Evolutionary conservation across 805 yeast genomes (phyloP).

Genomic region (Yamadazyma paraphyllophila): DNA sequence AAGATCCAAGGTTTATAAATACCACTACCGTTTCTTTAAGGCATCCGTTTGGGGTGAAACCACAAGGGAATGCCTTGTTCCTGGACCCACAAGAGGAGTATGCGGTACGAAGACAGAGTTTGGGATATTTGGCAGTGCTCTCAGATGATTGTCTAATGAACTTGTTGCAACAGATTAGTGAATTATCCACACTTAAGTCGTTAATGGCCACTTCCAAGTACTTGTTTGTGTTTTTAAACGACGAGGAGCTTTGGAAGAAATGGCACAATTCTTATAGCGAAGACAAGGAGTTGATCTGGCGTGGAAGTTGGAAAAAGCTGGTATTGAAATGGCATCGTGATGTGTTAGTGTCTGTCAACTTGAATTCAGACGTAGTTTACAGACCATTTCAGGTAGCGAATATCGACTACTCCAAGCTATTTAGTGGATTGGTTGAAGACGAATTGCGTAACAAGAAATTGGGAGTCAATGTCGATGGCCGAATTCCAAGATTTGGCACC

Average conservation of each 20-base stretch:
- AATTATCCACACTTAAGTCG: constrained; percentile 46
- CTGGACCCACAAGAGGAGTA: constrained; percentile 15
- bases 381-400: constrained; percentile 83
- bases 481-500: constrained; percentile 56
- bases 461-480: constrained; percentile 24
- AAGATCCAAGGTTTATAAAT: constrained; percentile 17
- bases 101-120: constrained; percentile 25
- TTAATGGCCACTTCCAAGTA: constrained; percentile 62
- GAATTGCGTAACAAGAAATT: constrained; percentile 36
- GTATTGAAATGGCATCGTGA: constrained; percentile 42
- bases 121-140: constrained; percentile 54
- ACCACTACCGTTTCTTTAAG: constrained; percentile 31
- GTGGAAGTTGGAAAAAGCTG: constrained; percentile 79
- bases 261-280: constrained; percentile 32
- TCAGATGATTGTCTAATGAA: constrained; percentile 67
- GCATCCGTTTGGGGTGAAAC: constrained; percentile 75
- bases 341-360: constrained; percentile 45
- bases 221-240: constrained; percentile 67
- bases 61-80: constrained; percentile 65
- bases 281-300: constrained; percentile 46
- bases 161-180: constrained; percentile 37
- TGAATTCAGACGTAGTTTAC: constrained; percentile 72
- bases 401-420: constrained; percentile 53
- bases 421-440: constrained; percentile 48
- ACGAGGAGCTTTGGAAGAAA: constrained; percentile 81